These are phyloP conservation scores for Saprolegnia diclina DNA, from an alignment of 352 stramenopile genomes.

Conservation along the genomic window DNA sequence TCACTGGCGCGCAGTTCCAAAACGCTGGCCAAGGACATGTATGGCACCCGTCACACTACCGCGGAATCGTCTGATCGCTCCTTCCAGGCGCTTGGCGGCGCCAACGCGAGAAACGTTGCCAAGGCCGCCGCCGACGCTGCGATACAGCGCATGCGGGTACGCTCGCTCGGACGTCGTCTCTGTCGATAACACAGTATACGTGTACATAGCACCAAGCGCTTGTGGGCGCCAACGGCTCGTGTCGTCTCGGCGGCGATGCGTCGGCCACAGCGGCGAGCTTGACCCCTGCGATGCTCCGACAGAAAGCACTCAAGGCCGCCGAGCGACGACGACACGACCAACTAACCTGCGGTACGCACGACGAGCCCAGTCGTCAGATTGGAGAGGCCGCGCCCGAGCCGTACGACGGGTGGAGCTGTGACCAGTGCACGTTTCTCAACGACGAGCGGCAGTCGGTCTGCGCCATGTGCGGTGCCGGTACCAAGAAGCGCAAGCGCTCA, in stretches of 20 bases:
- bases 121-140: neutral
- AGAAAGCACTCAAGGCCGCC: slow-evolving; percentile 45
- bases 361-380: slow-evolving; percentile 26
- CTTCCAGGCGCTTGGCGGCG: too few relatives aligned
- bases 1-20: slow-evolving; percentile 41
- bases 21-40: slow-evolving; percentile 41
- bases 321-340: slow-evolving; percentile 43
- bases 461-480: slow-evolving; percentile 4
- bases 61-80: neutral
- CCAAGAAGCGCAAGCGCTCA: slow-evolving; percentile 14
- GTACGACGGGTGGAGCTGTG: slow-evolving; percentile 30
- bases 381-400: slow-evolving; percentile 42
- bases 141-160: neutral
- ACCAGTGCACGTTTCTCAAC: slow-evolving; percentile 15
- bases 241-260: slow-evolving; percentile 31
- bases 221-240: slow-evolving; percentile 35
- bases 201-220: slow-evolving; percentile 36
- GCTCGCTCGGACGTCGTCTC: neutral
- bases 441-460: neutral
- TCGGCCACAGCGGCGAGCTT: slow-evolving; percentile 1
- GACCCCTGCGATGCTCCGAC: slow-evolving; percentile 33
- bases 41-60: neutral
- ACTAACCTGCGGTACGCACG: slow-evolving; percentile 29
- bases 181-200: neutral
- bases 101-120: too few relatives aligned